Conservation (phyloP, 805 yeast species). For the Ogataea populi-albae region DNA sequence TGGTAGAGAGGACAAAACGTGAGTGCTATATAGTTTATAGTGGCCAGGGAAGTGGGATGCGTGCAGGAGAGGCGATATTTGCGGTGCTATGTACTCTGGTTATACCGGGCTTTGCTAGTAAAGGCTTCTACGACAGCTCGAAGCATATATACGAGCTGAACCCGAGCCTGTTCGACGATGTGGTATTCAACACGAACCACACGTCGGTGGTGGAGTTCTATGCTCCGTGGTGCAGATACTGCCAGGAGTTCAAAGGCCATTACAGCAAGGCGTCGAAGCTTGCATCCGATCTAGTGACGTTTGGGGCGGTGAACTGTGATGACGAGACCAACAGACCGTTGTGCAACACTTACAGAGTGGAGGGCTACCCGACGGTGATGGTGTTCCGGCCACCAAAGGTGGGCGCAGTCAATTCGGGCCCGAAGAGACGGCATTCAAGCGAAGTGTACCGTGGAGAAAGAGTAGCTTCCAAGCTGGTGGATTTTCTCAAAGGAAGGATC, state of each 20-base stretch:
- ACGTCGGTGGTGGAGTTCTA: slow-evolving; percentile 84
- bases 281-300: slow-evolving; percentile 54
- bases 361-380: slow-evolving; percentile 82
- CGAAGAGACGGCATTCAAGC: slow-evolving; percentile 41
- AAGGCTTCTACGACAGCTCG: slow-evolving; percentile 23
- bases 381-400: slow-evolving; percentile 81
- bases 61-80: no score
- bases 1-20: no score
- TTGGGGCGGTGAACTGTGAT: slow-evolving; percentile 89
- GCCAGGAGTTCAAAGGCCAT: slow-evolving; percentile 66
- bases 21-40: no score
- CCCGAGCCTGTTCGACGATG: slow-evolving; percentile 54
- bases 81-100: neutral
- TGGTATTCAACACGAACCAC: slow-evolving; percentile 66
- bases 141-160: slow-evolving; percentile 27
- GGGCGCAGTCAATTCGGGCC: slow-evolving; percentile 13
- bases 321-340: slow-evolving; percentile 59
- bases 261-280: slow-evolving; percentile 61
- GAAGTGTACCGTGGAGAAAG: slow-evolving; percentile 66
- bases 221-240: slow-evolving; percentile 99
- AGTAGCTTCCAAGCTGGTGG: slow-evolving; percentile 49
- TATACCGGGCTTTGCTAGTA: slow-evolving; percentile 6
- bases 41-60: no score
- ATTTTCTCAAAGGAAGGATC: slow-evolving; percentile 53
- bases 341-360: slow-evolving; percentile 62